Conservation (phyloP, 108 stramenopile species). For the Mayamaea pseudoterrestris region DNA sequence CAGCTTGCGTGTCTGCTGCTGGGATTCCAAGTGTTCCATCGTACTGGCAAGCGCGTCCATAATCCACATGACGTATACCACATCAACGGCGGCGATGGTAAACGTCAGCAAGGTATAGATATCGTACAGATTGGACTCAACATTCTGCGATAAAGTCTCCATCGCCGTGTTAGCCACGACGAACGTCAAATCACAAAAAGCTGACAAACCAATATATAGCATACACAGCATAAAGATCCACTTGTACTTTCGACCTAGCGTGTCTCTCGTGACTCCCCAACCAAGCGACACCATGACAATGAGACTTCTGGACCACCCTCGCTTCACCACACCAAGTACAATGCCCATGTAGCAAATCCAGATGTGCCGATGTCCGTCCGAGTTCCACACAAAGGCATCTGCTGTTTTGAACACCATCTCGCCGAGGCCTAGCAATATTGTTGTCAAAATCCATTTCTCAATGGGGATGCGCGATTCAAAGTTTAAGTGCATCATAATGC, state of each 20-base stretch:
- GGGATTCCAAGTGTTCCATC: slow-evolving; percentile 75
- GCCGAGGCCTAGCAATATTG: slow-evolving; percentile 53
- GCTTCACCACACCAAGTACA: slow-evolving; percentile 58
- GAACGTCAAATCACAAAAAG: slow-evolving; percentile 52
- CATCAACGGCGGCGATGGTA: slow-evolving; percentile 44
- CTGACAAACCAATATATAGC: slow-evolving; percentile 41
- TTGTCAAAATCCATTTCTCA: slow-evolving; percentile 69
- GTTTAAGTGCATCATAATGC: slow-evolving; percentile 43
- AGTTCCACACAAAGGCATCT: slow-evolving; percentile 77
- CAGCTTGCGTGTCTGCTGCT: slow-evolving; percentile 68
- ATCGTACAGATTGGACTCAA: slow-evolving; percentile 63
- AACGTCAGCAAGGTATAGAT: slow-evolving; percentile 59
- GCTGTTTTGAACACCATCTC: slow-evolving; percentile 64
- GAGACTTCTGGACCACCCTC: slow-evolving; percentile 63
- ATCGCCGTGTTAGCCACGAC: slow-evolving; percentile 61
- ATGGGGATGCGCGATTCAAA: slow-evolving; percentile 62
- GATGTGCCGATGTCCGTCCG: slow-evolving; percentile 58
- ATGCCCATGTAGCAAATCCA: slow-evolving; percentile 57
- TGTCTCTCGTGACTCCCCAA: slow-evolving; percentile 78
- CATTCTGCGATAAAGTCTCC: slow-evolving; percentile 37
- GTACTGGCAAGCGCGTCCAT: slow-evolving; percentile 67
- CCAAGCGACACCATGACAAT: slow-evolving; percentile 74
- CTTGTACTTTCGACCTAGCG: slow-evolving; percentile 49
- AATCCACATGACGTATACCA: slow-evolving; percentile 76
- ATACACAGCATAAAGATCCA: slow-evolving; percentile 47